Conservation (phyloP, 495 filamentous ascomycete species). For the Xylaria cubensis region DNA sequence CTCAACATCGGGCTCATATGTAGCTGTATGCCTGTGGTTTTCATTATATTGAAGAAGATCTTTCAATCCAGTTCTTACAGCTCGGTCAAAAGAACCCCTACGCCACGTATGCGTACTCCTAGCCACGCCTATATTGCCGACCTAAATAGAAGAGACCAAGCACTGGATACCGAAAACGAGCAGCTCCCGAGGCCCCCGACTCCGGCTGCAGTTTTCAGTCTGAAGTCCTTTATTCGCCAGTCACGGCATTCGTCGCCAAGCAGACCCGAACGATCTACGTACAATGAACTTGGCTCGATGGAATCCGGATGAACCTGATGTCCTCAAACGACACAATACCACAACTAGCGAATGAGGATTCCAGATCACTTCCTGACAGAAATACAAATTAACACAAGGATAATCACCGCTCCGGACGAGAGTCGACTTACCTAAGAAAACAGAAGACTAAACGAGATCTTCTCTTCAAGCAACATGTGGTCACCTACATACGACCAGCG, state of each 20-base stretch:
- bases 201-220: background rate
- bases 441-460: background rate
- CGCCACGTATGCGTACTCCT: background rate
- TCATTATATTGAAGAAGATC: conserved; percentile 16
- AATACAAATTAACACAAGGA: background rate
- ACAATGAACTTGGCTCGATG: conserved; percentile 20
- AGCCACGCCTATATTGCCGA: conserved; percentile 22
- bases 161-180: background rate
- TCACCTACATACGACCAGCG: background rate
- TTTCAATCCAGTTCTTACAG: background rate
- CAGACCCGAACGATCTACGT: background rate
- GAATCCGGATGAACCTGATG: background rate
- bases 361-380: background rate
- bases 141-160: background rate
- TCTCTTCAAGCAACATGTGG: background rate
- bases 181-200: background rate
- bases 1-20: conserved; percentile 27
- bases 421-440: background rate
- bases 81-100: background rate
- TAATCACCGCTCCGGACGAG: background rate
- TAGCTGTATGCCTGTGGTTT: conserved; percentile 22
- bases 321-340: background rate
- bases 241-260: background rate
- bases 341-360: background rate
- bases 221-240: background rate